phyloP scores from a whole-genome alignment of 2,329 filamentous ascomycete species.

The Fusarium cicatricum region DNA sequence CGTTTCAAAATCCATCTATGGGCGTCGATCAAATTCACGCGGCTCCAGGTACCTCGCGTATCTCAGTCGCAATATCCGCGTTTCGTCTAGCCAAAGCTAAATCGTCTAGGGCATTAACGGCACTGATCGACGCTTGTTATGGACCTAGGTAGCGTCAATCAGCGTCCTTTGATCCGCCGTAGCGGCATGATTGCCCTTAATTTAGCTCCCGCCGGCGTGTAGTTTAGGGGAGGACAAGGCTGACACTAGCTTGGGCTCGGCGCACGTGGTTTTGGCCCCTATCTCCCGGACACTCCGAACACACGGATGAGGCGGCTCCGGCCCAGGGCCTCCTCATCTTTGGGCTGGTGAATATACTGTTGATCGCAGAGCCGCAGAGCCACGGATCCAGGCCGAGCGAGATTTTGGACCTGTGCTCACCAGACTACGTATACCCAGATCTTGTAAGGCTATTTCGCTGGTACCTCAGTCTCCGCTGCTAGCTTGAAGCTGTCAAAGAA shows the following conservation, averaged over 20 bases:
- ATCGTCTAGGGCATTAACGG: background rate
- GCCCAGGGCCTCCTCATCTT: background rate
- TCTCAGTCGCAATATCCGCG: background rate
- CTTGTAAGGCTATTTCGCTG: no score
- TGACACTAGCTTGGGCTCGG: background rate
- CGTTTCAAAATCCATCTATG: no score
- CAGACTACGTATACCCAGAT: no score
- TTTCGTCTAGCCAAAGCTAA: background rate
- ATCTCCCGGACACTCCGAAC: background rate
- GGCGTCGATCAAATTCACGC: background rate
- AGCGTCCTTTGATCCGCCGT: background rate
- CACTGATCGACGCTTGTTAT: conserved; percentile 1
- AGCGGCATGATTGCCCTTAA: background rate
- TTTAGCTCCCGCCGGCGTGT: conserved; percentile 4
- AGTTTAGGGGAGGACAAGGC: background rate
- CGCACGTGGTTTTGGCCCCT: background rate
- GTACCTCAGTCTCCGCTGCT: no score
- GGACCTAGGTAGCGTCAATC: background rate
- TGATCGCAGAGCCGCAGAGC: background rate
- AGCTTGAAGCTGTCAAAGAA: no score
- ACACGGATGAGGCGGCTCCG: conserved; percentile 3
- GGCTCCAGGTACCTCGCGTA: conserved; percentile 11
- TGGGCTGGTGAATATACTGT: background rate
- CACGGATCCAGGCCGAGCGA: no score
- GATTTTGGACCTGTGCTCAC: no score